These are phyloP conservation scores for Parachlorella kessleri DNA, from an alignment of 139 green algal genomes.

Conservation along the genomic window DNA sequence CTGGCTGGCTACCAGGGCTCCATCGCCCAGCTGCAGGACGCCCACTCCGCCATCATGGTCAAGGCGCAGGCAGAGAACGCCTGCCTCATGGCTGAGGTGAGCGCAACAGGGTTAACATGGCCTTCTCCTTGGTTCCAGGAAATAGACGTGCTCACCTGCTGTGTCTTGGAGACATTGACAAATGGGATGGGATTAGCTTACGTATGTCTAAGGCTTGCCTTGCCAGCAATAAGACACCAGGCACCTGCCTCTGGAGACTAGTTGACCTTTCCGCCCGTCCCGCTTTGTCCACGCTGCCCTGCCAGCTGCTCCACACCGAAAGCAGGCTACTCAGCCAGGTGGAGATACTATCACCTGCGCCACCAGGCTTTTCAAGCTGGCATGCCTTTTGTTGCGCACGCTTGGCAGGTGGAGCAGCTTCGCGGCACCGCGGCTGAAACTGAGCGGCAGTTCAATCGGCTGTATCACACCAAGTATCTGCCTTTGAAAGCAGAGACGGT, in stretches of 20 bases:
- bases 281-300: too few species aligned
- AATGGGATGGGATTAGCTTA: too few species aligned
- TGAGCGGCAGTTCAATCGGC: conserved; percentile 19
- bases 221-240: too few species aligned
- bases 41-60: conserved; percentile 23
- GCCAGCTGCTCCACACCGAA: not conserved
- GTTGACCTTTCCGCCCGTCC: too few species aligned
- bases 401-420: conserved; percentile 7
- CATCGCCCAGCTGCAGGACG: conserved; percentile 35
- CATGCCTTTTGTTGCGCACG: too few species aligned
- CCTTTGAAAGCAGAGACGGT: conserved; percentile 30
- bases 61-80: conserved; percentile 17
- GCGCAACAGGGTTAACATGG: not conserved
- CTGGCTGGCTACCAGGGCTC: conserved; percentile 34
- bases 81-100: conserved; percentile 28
- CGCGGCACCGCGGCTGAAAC: not conserved
- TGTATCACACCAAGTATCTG: conserved; percentile 43
- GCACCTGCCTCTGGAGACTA: too few species aligned
- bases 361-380: too few species aligned
- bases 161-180: too few species aligned
- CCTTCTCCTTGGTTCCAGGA: not conserved
- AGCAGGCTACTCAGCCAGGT: not conserved
- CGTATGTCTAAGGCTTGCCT: too few species aligned
- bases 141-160: not conserved
- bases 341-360: too few species aligned